Base-by-base conservation (phyloP, 495 filamentous ascomycete genomes). In the Friedmanniomyces simplex region DNA sequence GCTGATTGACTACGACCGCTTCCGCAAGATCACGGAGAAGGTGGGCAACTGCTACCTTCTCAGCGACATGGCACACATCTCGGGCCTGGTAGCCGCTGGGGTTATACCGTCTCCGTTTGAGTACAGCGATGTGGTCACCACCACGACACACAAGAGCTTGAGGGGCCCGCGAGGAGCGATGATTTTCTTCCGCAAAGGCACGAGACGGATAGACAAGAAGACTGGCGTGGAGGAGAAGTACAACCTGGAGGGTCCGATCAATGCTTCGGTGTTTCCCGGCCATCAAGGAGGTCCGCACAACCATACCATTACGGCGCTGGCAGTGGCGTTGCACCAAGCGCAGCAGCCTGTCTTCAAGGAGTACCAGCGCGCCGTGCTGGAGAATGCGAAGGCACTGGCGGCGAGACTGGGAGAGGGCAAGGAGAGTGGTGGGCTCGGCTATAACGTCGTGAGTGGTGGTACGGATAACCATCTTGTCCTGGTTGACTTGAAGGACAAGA, bases 231-330 rank as follows among this genome's bases (percentile, higher is more conserved):
- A 96, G 78, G 83, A 96, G 73, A 82, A 81, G 67, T 99, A 96
- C 68, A 89, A 99, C 69, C 83, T 99, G 37, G 94, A 97, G 78
- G 77, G 80, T 55, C 89, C 90, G 46, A 99, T 99, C 76, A 99
- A 99, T 80, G 91, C 95, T 74, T 95, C 90, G 57, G 94, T 99
- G 71, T 99, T 99, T 81, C 94, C 94, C 46, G 94, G 94, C 59
- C 94, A 99, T 76, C 94, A 99, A 78, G 94, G 94, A 68, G 94
- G 94, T 52, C 94, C 94, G 26, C 94, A 99, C 79, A 99, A 99
- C 80, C 94, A 99, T 82, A 99, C 94, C 72, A 99, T 99, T 75
- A 99, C 94, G 39, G 94, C 94, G 62, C 80, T 99, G 53, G 88
- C 94, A 28, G 94, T 97, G 63, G 94, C 94, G 47, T 81, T 99